Percentiles rank a stretch among this genome's conserved stretches.
These are phyloP conservation scores for Canariomyces notabilis DNA, from an alignment of 2,329 filamentous ascomycete species.

Conservation along the genomic window DNA sequence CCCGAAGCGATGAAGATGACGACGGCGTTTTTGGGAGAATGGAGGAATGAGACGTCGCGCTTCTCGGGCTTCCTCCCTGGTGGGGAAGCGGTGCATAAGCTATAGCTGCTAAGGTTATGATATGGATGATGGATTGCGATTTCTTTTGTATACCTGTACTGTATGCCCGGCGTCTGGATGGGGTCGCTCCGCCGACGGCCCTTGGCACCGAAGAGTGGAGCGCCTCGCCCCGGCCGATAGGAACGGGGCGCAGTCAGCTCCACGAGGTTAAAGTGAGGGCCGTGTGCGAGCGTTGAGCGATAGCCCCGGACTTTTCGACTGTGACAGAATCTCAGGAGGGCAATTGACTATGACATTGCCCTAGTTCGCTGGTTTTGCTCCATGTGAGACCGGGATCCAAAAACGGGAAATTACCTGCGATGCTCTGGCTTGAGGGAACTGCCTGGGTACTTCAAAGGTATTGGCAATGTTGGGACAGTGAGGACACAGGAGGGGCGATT, in stretches of 20 bases:
- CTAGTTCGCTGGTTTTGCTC: not conserved
- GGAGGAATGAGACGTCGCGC: constrained; percentile 63
- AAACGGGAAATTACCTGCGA: not conserved
- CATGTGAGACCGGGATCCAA: not conserved
- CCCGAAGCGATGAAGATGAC: constrained; percentile 80
- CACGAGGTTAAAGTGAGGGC: constrained; percentile 70
- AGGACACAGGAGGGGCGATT: no score
- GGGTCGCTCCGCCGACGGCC: constrained; percentile 58
- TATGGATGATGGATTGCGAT: constrained; percentile 26
- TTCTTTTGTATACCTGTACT: constrained; percentile 47
- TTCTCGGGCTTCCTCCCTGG: not conserved
- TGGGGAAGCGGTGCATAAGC: constrained; percentile 3
- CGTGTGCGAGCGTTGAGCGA: constrained; percentile 59
- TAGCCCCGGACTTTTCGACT: constrained; percentile 35
- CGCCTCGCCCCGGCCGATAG: constrained; percentile 27
- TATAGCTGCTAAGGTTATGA: constrained; percentile 22
- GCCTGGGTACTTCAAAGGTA: no score
- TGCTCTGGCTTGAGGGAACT: not conserved
- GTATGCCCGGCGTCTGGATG: constrained; percentile 38
- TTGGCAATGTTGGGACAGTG: no score
- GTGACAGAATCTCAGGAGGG: constrained; percentile 5
- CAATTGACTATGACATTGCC: not conserved
- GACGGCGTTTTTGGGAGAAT: constrained; percentile 94
- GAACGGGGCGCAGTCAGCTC: constrained; percentile 35
- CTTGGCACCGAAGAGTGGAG: constrained; percentile 66